A percentile compares a stretch with the other conserved stretches of the same genome.
Conservation (phyloP, 306 rosid genomes). For the Citrullus mucosospermus region DNA sequence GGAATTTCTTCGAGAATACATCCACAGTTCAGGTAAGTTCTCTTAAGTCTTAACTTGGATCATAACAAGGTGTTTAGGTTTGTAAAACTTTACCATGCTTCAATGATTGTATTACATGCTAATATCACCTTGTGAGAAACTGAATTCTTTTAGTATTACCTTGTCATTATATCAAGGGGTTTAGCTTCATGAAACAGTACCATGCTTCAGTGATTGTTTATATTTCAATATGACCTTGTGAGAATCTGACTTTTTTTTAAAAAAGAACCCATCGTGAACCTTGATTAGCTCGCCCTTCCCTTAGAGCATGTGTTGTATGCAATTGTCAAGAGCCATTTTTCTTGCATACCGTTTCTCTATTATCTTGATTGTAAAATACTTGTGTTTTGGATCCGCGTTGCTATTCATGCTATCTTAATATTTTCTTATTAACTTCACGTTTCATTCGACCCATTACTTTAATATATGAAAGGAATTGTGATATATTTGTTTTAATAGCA, state of each 20-base stretch:
- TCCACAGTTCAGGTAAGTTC: slow-evolving; percentile 58
- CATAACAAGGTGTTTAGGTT: background rate
- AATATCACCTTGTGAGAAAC: background rate
- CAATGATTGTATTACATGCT: background rate
- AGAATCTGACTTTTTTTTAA: background rate
- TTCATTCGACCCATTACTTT: background rate
- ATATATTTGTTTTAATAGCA: background rate
- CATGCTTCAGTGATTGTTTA: background rate
- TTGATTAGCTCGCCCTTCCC: background rate
- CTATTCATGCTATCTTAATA: background rate
- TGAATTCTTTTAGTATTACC: background rate
- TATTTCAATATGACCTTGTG: background rate
- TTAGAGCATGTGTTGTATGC: background rate
- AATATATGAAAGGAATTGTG: background rate
- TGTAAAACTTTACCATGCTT: background rate
- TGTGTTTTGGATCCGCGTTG: background rate
- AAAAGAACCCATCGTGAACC: background rate
- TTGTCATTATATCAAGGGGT: background rate
- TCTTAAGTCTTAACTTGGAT: background rate
- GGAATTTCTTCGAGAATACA: slow-evolving; percentile 86
- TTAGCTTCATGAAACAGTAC: background rate
- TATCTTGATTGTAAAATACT: background rate
- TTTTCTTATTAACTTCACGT: background rate
- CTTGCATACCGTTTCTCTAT: background rate
- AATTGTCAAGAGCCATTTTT: background rate